Evolutionary conservation across 345 rosid genomes (phyloP), one percentile per base, ranked within the genome.

Genomic region (Moricandia arvensis): DNA sequence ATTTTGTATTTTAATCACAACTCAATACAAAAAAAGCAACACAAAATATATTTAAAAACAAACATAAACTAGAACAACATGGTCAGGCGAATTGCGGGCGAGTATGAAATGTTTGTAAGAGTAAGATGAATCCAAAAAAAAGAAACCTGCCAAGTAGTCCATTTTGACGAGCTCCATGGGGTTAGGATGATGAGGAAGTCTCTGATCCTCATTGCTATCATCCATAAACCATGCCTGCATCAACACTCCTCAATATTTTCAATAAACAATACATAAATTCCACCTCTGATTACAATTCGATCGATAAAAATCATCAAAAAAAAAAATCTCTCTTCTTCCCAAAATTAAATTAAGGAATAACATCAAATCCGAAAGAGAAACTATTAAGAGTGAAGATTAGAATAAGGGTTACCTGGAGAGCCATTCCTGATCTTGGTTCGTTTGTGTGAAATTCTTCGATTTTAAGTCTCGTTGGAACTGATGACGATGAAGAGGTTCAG

Each of bases 161-260:
- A 79, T 9, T 0, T 66, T 4, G 43, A 80, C 74, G 21, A 66
- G 12, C 58, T 75, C 80, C 26, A 71, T 75, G 0, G 83, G 80
- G 67, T 66, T 29, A 68, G 66, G 77, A 59, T 71, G 80, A 54
- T 71, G 83, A 75, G 80, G 74, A 66, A 80, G 74, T 62, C 83
- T 80, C 72, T 71, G 83, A 2, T 80, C 83, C 37, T 80, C 80
- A 21, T 53, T 66, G 66, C 13, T 75, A 33, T 80, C 80, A 66
- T 80, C 83, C 83, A 75, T 75, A 45, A 80, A 65, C 83, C 83
- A 80, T 59, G 83, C 83, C 83, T 75, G 69, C 73, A 63, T 33
- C 43, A 73, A 13, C 11, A 64, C 41, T 69, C 49, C 24, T 21
- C 24, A 21, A 21, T 21, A 21, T 21, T 21, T 21, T 21, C 24